Evolutionary conservation across 2,329 filamentous ascomycete species (phyloP).

Genomic region (Hymenotorrendiella dingleyae): DNA sequence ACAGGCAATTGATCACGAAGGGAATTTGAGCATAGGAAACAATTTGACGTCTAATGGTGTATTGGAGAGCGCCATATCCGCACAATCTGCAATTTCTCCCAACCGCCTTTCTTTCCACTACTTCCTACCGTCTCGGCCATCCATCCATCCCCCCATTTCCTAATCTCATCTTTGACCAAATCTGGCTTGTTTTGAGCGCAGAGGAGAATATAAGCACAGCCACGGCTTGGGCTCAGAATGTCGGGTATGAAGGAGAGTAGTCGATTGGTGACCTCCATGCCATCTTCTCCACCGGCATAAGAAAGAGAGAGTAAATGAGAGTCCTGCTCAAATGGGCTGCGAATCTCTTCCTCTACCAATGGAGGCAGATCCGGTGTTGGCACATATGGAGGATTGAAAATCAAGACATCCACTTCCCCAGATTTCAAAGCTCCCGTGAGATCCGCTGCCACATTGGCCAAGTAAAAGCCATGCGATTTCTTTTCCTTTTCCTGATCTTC

Average conservation of each 20-base stretch:
- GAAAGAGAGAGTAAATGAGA: slow-evolving; percentile 78
- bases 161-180: slow-evolving; percentile 59
- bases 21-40: too few species aligned
- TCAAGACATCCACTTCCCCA: slow-evolving; percentile 67
- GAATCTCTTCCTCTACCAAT: slow-evolving; percentile 33
- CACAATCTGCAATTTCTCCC: slow-evolving; percentile 89
- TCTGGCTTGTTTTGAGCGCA: slow-evolving; percentile 87
- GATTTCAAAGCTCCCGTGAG: slow-evolving; percentile 56
- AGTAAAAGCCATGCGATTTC: slow-evolving; percentile 42
- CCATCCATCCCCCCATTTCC: slow-evolving; percentile 58
- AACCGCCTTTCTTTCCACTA: slow-evolving; percentile 83
- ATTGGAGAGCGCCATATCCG: slow-evolving; percentile 62
- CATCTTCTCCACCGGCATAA: slow-evolving; percentile 82
- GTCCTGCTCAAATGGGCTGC: slow-evolving; percentile 63
- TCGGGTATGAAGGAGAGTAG: slow-evolving; percentile 64
- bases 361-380: slow-evolving; percentile 71
- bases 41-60: slow-evolving; percentile 6
- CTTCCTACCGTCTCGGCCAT: slow-evolving; percentile 68
- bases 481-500: slow-evolving; percentile 32
- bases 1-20: slow-evolving; percentile 15
- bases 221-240: slow-evolving; percentile 55
- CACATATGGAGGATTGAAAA: slow-evolving; percentile 98
- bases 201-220: slow-evolving; percentile 83
- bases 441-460: slow-evolving; percentile 66
- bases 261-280: slow-evolving; percentile 88